Conservation (phyloP, 768 basidiomycete genomes). For the Russula foetens region DNA sequence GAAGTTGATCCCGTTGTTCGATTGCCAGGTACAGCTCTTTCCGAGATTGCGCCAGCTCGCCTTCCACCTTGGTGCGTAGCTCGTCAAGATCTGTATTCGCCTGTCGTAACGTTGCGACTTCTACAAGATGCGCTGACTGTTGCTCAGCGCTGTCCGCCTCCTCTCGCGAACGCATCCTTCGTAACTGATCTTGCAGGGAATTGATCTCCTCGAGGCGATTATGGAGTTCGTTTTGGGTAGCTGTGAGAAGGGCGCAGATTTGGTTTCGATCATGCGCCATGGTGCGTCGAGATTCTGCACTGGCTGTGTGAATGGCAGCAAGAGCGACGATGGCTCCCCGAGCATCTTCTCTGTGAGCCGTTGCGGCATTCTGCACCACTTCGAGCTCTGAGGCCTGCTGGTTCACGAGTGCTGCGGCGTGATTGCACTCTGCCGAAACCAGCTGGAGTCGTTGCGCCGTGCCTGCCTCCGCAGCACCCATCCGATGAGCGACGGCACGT, state of each 20-base stretch:
- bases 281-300: not conserved
- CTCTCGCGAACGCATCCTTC: slow-evolving; percentile 6
- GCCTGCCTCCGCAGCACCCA: not conserved
- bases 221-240: slow-evolving; percentile 9
- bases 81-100: slow-evolving; percentile 18
- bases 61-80: slow-evolving; percentile 5
- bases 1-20: slow-evolving; percentile 11
- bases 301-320: slow-evolving; percentile 3
- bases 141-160: slow-evolving; percentile 4
- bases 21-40: slow-evolving; percentile 18
- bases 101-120: slow-evolving; percentile 12
- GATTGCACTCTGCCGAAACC: not conserved
- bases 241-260: slow-evolving; percentile 12
- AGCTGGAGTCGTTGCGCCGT: not conserved
- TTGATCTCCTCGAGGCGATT: slow-evolving; percentile 7
- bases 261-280: slow-evolving; percentile 3
- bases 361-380: not conserved
- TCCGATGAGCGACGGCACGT: not conserved
- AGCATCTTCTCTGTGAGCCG: not conserved
- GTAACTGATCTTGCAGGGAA: slow-evolving; percentile 10
- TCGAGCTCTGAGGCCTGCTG: slow-evolving; percentile 1
- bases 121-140: not conserved
- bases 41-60: slow-evolving; percentile 20
- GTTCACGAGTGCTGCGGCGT: not conserved
- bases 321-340: slow-evolving; percentile 6